These are phyloP conservation scores for Podaxis mareebaensis DNA, from an alignment of 768 basidiomycete genomes.

Conservation along the genomic window DNA sequence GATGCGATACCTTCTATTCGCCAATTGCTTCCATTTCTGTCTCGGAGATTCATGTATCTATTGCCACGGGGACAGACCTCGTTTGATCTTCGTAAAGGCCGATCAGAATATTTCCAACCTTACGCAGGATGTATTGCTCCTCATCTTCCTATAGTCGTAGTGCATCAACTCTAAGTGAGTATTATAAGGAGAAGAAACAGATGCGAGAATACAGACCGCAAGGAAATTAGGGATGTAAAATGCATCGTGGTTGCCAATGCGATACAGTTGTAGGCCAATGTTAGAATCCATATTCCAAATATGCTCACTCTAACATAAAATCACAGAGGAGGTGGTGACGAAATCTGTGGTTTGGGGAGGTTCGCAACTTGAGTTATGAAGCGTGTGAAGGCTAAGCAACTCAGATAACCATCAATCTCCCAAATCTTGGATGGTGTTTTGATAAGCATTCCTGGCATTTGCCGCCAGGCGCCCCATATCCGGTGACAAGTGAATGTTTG, in stretches of 20 bases:
- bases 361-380: too few species aligned
- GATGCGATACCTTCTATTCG: constrained; percentile 59
- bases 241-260: constrained; percentile 39
- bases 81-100: not conserved
- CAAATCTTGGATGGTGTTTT: not conserved
- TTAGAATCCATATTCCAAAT: not conserved
- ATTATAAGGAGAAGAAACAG: not conserved
- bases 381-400: too few species aligned
- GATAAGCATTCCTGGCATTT: not conserved
- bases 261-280: constrained; percentile 19
- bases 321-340: not conserved
- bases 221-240: constrained; percentile 82
- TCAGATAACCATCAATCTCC: too few species aligned
- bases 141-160: constrained; percentile 50
- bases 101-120: constrained; percentile 46
- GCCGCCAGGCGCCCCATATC: not conserved
- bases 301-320: not conserved
- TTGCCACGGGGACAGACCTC: not conserved
- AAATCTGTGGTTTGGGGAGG: not conserved
- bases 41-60: constrained; percentile 81
- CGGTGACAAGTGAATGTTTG: not conserved
- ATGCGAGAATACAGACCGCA: constrained; percentile 38
- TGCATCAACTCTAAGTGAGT: not conserved
- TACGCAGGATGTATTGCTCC: constrained; percentile 74
- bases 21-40: constrained; percentile 77